A percentile compares a stretch with the other conserved stretches of the same genome.
phyloP scores from a whole-genome alignment of 2,329 filamentous ascomycete genomes.

The Pyrenophora tritici-repentis region DNA sequence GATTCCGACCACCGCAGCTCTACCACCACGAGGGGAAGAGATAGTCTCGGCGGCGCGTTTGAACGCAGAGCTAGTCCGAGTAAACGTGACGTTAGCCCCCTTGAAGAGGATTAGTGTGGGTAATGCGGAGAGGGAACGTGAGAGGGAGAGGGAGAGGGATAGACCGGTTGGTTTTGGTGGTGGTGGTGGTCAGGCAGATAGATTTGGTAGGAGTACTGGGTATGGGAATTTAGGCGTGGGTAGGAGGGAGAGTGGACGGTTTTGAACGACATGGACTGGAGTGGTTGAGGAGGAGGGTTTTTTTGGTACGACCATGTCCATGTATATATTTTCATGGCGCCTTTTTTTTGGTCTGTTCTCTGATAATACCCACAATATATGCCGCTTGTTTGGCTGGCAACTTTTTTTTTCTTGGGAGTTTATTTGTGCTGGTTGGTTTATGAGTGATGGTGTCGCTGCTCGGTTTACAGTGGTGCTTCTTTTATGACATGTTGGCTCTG shows the following conservation, averaged over 20 bases:
- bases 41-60: conserved; percentile 28
- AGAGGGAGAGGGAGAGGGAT: conserved; percentile 6
- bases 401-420: too few species aligned
- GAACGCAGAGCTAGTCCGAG: conserved; percentile 42
- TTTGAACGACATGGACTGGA: too few species aligned
- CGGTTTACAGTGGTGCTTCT: too few species aligned
- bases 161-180: too few species aligned
- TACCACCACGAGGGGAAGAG: conserved; percentile 15
- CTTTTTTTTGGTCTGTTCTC: too few species aligned
- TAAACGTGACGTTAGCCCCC: conserved; percentile 48
- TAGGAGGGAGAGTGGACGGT: conserved; percentile 37
- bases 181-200: conserved; percentile 24
- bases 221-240: conserved; percentile 33
- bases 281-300: too few species aligned
- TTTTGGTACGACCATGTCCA: too few species aligned
- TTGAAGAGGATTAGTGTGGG: conserved; percentile 54
- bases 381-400: too few species aligned
- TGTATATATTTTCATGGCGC: background rate
- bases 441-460: too few species aligned
- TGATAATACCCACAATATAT: too few species aligned
- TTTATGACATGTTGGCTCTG: too few species aligned
- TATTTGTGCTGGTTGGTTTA: too few species aligned
- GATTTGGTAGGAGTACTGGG: conserved; percentile 24
- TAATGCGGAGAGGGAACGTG: conserved; percentile 4
- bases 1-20: conserved; percentile 30